phyloP scores from a whole-genome alignment of 192 early-diverging fungal species.

The Paraglomus occultum region DNA sequence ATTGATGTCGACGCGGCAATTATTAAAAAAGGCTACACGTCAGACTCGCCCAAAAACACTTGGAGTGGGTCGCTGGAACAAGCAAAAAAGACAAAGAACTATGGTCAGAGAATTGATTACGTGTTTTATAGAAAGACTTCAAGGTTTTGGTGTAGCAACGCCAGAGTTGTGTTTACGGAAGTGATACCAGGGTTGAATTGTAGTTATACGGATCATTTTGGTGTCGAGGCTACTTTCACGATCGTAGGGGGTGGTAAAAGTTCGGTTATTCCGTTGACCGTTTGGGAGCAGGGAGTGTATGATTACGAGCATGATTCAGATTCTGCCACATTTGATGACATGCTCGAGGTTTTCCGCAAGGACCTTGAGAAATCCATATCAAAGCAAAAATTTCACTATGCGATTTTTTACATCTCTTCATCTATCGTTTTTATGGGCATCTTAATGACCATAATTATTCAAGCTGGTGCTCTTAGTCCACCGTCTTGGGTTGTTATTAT shows the following conservation, averaged over 20 bases:
- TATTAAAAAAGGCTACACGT: slow-evolving; percentile 50
- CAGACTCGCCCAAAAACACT: slow-evolving; percentile 51
- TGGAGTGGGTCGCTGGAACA: slow-evolving; percentile 47
- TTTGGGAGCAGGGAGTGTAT: slow-evolving; percentile 18
- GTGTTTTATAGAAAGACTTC: slow-evolving; percentile 48
- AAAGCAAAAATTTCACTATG: not conserved
- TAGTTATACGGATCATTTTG: slow-evolving; percentile 53
- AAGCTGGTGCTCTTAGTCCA: not conserved
- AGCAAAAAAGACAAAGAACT: slow-evolving; percentile 29
- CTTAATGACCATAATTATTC: not conserved
- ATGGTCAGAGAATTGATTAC: slow-evolving; percentile 53
- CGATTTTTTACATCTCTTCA: slow-evolving; percentile 13
- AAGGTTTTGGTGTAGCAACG: slow-evolving; percentile 37
- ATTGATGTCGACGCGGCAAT: slow-evolving; percentile 40
- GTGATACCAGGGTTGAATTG: slow-evolving; percentile 31
- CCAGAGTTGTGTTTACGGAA: slow-evolving; percentile 33
- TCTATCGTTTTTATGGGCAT: slow-evolving; percentile 7
- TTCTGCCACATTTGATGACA: slow-evolving; percentile 6
- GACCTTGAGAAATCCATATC: slow-evolving; percentile 15
- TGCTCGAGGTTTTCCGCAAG: not conserved
- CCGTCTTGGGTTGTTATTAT: slow-evolving; percentile 5
- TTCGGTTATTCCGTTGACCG: slow-evolving; percentile 26
- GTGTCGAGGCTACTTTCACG: slow-evolving; percentile 46
- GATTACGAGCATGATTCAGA: slow-evolving; percentile 15
- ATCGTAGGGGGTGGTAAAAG: slow-evolving; percentile 28